These are phyloP conservation scores for Achlya hypogyna DNA, from an alignment of 352 stramenopile genomes.

Conservation along the genomic window DNA sequence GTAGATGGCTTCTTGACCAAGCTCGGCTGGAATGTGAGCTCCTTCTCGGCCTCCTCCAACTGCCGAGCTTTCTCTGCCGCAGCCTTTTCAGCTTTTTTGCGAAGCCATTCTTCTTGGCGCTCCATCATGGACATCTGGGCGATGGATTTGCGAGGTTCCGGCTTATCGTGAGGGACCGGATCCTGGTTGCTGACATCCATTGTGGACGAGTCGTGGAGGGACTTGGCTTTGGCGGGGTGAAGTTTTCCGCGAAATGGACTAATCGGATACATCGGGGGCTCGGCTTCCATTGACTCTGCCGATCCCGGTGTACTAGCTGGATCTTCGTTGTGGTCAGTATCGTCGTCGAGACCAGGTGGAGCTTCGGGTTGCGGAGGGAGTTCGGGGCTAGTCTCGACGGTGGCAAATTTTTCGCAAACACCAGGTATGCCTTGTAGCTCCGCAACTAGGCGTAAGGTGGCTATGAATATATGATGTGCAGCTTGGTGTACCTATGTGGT, in stretches of 20 bases:
- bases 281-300: too few species aligned
- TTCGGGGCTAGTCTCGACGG: constrained; percentile 4
- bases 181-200: background rate
- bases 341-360: background rate
- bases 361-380: constrained; percentile 16
- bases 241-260: constrained; percentile 68
- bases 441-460: constrained; percentile 29
- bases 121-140: constrained; percentile 65
- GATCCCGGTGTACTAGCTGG: too few species aligned
- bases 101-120: constrained; percentile 66
- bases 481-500: constrained; percentile 41
- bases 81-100: constrained; percentile 70
- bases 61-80: constrained; percentile 51
- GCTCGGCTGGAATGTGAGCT: constrained; percentile 77
- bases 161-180: background rate
- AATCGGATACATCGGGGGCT: background rate
- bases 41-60: constrained; percentile 55
- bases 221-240: constrained; percentile 46
- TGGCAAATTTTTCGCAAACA: constrained; percentile 3
- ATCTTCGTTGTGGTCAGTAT: background rate
- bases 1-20: constrained; percentile 40
- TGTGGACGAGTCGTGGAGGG: background rate
- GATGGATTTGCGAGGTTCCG: constrained; percentile 28
- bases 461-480: background rate
- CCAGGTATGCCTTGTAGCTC: constrained; percentile 58